Percentiles rank a stretch among this genome's conserved stretches.
phyloP scores from a whole-genome alignment of 2,329 filamentous ascomycete genomes.

The Fusarium miscanthi region DNA sequence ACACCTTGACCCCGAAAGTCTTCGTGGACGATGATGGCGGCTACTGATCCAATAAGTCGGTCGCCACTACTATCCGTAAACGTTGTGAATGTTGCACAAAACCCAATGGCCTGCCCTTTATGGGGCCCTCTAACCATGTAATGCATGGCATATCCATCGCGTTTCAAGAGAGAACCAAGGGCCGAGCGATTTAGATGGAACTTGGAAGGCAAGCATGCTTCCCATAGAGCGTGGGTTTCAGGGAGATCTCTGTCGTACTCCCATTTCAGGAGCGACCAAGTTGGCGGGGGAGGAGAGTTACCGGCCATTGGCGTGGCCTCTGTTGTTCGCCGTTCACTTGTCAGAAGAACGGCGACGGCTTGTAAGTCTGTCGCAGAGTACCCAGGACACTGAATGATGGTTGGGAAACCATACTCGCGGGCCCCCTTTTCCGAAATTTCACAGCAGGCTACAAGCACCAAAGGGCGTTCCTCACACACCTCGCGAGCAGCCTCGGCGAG shows the following conservation, averaged over 20 bases:
- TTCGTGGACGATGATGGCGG: conserved; percentile 63
- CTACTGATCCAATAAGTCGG: conserved; percentile 66
- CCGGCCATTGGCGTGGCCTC: conserved; percentile 7
- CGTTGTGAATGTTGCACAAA: conserved; percentile 70
- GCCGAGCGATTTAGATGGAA: conserved; percentile 58
- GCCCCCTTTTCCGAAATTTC: conserved; percentile 54
- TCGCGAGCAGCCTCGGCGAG: conserved; percentile 59
- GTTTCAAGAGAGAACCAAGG: conserved; percentile 60
- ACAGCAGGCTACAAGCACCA: conserved; percentile 65
- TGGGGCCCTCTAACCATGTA: conserved; percentile 64
- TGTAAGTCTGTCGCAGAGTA: conserved; percentile 61
- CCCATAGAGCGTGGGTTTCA: conserved; percentile 61
- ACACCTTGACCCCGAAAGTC: conserved; percentile 62
- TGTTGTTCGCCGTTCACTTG: conserved; percentile 52
- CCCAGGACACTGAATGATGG: conserved; percentile 61
- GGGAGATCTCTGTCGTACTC: conserved; percentile 53
- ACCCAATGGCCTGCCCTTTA: conserved; percentile 59
- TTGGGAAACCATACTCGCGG: conserved; percentile 59
- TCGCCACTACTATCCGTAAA: conserved; percentile 65
- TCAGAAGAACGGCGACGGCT: conserved; percentile 63
- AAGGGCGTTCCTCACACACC: conserved; percentile 60
- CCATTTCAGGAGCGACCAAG: conserved; percentile 58
- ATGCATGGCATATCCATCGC: conserved; percentile 68
- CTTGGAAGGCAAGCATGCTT: conserved; percentile 52
- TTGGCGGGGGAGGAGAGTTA: conserved; percentile 42